Evolutionary conservation across 1,139 yeast species (phyloP).

Genomic region (Debaryomyces coudertii): DNA sequence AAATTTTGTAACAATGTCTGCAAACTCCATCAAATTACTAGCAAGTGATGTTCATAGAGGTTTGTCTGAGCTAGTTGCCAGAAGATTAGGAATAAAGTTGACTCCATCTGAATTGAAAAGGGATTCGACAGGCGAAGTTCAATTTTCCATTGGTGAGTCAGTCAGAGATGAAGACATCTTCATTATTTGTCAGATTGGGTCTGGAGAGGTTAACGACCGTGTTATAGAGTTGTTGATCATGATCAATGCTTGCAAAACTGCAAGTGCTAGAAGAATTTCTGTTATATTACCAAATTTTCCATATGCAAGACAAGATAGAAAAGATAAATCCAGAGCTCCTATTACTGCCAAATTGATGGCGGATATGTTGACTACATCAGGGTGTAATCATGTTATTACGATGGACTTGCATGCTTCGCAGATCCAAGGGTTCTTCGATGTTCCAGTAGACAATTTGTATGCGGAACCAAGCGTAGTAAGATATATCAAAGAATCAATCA

Average conservation of each 20-base stretch:
- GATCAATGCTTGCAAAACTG: slow-evolving; percentile 77
- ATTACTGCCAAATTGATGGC: slow-evolving; percentile 81
- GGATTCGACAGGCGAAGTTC: slow-evolving; percentile 72
- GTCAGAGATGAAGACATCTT: slow-evolving; percentile 80
- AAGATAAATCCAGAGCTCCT: slow-evolving; percentile 81
- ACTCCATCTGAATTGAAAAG: slow-evolving; percentile 70
- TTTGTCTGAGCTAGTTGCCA: slow-evolving; percentile 74
- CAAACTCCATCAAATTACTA: slow-evolving; percentile 83
- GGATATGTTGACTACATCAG: slow-evolving; percentile 74
- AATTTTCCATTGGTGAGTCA: slow-evolving; percentile 73
- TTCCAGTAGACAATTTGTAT: slow-evolving; percentile 79
- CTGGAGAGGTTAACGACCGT: slow-evolving; percentile 71
- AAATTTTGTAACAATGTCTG: slow-evolving; percentile 49
- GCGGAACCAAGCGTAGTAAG: slow-evolving; percentile 79
- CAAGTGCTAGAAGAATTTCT: slow-evolving; percentile 78
- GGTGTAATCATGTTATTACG: slow-evolving; percentile 79
- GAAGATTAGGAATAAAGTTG: slow-evolving; percentile 60
- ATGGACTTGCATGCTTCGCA: slow-evolving; percentile 87
- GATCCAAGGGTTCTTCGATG: slow-evolving; percentile 80
- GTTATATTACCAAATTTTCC: slow-evolving; percentile 83
- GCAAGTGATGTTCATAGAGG: slow-evolving; percentile 95
- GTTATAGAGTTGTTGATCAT: slow-evolving; percentile 71
- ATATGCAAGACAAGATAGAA: slow-evolving; percentile 82
- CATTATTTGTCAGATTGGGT: slow-evolving; percentile 67
- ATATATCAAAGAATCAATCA: slow-evolving; percentile 60